Evolutionary conservation across 805 yeast genomes (phyloP), one percentile per base, ranked within the genome.

Genomic region (Wickerhamomyces queroliae): DNA sequence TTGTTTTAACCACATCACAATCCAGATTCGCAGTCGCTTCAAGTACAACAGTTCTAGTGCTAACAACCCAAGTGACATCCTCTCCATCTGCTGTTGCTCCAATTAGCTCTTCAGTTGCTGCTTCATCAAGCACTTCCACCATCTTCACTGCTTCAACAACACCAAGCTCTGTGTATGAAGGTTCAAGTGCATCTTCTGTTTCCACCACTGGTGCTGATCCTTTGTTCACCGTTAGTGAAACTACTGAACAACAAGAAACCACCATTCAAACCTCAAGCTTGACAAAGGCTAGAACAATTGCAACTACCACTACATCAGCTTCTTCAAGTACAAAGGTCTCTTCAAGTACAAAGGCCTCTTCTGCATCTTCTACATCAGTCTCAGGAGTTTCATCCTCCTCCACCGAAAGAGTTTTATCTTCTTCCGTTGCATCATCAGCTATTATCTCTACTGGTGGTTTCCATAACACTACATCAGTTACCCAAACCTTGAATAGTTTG

Each of bases 51-150:
- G 35, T 33, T 16, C 11, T 11, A 16, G 22, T 10, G 16, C 11
- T 24, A 21, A 33, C 35, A 10, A 13, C 33, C 4, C 16, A 31
- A 19, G 5, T 11, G 5, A 23, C 22, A 15, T n/a, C 28, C 6
- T 7, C 35, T 8, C 31, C 53, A 13, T 48, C 55, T 3, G 42
- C 50, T 21, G 39, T 40, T 22, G 15, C 35, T 37, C n/a, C n/a
- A n/a, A 17, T 28, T n/a, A 13, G 16, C 5, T 19, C 47, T 5
- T 35, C 42, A 11, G 36, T 51, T 10, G 18, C 38, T 8, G 23
- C 45, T 17, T 19, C 28, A 8, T 37, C 50, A 9, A 37, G 45
- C n/a, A 33, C 48, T 24, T 36, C 46, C 9, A 25, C 48, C 5
- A 34, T 47, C 6, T 35, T 42, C 8, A 28, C 34, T 25, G 34